A percentile compares a stretch with the other conserved stretches of the same genome.
Conservation (phyloP, 2,329 filamentous ascomycete genomes). For the Colletotrichum melonis region DNA sequence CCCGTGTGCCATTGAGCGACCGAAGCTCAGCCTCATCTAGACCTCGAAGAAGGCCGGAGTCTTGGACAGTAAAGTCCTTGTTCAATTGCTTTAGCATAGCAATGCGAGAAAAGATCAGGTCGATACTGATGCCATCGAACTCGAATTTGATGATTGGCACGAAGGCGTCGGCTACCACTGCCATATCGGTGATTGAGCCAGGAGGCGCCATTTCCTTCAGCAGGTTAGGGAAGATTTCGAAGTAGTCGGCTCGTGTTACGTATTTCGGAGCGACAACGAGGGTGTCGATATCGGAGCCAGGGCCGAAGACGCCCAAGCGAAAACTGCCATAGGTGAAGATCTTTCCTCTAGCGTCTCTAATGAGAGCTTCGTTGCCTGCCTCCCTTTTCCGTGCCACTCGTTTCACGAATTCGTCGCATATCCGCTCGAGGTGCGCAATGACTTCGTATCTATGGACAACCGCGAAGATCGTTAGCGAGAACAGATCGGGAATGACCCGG, state of each 20-base stretch:
- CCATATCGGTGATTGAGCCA: conserved; percentile 86
- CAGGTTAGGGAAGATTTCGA: conserved; percentile 85
- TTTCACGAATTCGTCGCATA: conserved; percentile 89
- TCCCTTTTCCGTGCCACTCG: conserved; percentile 80
- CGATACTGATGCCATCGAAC: conserved; percentile 90
- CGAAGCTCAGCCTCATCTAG: conserved; percentile 88
- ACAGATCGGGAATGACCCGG: background rate
- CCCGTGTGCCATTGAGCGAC: conserved; percentile 92
- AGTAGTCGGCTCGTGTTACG: conserved; percentile 90
- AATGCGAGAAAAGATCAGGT: conserved; percentile 88
- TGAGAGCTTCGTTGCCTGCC: conserved; percentile 77
- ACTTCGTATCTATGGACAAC: conserved; percentile 70
- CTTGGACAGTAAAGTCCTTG: conserved; percentile 78
- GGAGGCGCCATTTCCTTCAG: conserved; percentile 80
- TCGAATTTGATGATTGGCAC: conserved; percentile 99
- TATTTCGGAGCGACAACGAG: conserved; percentile 92
- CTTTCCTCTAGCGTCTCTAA: conserved; percentile 88
- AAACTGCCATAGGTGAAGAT: conserved; percentile 98
- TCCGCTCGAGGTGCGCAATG: conserved; percentile 79
- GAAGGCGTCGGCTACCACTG: conserved; percentile 88
- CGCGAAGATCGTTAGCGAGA: background rate
- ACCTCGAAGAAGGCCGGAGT: conserved; percentile 86
- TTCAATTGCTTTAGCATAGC: conserved; percentile 77
- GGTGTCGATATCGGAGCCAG: conserved; percentile 97
- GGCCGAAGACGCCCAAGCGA: conserved; percentile 91